Evolutionary conservation across 148 eudicot species (phyloP).

Genomic region (Polygonum aviculare): DNA sequence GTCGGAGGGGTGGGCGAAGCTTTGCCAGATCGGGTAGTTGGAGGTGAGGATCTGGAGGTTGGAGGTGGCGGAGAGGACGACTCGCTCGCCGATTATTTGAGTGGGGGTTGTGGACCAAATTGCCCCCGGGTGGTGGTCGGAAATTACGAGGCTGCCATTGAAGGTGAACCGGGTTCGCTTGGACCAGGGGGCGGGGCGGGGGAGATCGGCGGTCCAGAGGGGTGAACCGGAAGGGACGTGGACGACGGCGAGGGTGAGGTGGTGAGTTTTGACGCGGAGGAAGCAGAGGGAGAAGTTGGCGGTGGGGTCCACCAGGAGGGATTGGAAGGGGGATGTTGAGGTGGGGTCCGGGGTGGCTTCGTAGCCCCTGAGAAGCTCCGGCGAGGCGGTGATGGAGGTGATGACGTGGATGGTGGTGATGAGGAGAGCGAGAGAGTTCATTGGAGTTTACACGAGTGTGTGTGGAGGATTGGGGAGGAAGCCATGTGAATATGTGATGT

Average conservation of each 20-base stretch:
- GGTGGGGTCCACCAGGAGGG: constrained; percentile 48
- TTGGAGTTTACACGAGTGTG: background rate
- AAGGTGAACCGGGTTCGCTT: constrained; percentile 36
- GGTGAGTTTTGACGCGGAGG: constrained; percentile 46
- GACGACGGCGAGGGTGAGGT: constrained; percentile 56
- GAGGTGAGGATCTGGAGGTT: constrained; percentile 35
- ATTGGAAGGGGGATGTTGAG: constrained; percentile 34
- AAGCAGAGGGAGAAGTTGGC: constrained; percentile 71
- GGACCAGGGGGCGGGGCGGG: constrained; percentile 40
- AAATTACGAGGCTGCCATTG: constrained; percentile 75
- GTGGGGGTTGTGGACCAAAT: constrained; percentile 74
- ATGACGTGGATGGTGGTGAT: background rate
- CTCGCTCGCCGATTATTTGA: constrained; percentile 48
- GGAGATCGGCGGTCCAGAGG: constrained; percentile 47
- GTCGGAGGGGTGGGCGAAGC: constrained; percentile 67
- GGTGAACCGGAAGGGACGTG: constrained; percentile 60
- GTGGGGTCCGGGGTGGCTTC: constrained; percentile 45
- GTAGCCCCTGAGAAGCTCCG: constrained; percentile 50
- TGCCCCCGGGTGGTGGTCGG: constrained; percentile 43
- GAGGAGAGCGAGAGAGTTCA: constrained; percentile 7
- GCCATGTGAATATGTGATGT: background rate
- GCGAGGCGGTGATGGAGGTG: constrained; percentile 11
- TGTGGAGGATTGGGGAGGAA: background rate
- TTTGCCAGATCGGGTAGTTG: constrained; percentile 42
- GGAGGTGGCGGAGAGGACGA: constrained; percentile 40